Conservation (phyloP, 257 asterid species). For the Cynanchum wilfordii region DNA sequence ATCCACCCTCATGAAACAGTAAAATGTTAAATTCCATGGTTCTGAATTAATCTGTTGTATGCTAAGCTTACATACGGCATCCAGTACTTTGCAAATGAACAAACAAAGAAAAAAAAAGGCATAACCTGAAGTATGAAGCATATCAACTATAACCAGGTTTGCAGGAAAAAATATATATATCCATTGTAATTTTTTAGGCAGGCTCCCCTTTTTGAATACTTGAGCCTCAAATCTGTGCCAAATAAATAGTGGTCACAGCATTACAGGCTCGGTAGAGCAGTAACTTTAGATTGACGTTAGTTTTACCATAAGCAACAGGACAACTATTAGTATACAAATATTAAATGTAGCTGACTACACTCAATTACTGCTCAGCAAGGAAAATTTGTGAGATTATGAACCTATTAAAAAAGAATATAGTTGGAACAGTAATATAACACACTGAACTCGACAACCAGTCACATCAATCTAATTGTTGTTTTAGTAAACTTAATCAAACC, state of each 20-base stretch:
- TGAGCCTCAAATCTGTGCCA: neutral
- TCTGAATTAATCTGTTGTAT: neutral
- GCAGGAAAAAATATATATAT: neutral
- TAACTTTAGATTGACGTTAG: neutral
- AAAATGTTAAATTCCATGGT: neutral
- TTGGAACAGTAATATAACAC: neutral
- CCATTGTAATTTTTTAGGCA: neutral
- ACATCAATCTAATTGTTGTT: neutral
- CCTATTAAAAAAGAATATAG: neutral
- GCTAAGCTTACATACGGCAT: neutral
- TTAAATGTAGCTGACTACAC: neutral
- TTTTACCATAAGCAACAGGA: neutral
- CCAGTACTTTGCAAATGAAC: neutral
- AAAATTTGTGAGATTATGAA: neutral
- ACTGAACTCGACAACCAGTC: neutral
- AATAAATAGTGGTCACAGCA: neutral
- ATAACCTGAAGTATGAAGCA: neutral
- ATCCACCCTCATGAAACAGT: neutral
- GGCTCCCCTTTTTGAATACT: neutral
- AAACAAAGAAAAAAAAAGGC: neutral
- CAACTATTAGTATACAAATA: neutral
- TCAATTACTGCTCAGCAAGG: neutral
- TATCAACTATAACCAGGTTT: neutral
- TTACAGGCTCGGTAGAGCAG: neutral
- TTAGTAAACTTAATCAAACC: slow-evolving; percentile 1